Evolutionary conservation across 768 basidiomycete species (phyloP).

Genomic region (Boletus barrowsii): DNA sequence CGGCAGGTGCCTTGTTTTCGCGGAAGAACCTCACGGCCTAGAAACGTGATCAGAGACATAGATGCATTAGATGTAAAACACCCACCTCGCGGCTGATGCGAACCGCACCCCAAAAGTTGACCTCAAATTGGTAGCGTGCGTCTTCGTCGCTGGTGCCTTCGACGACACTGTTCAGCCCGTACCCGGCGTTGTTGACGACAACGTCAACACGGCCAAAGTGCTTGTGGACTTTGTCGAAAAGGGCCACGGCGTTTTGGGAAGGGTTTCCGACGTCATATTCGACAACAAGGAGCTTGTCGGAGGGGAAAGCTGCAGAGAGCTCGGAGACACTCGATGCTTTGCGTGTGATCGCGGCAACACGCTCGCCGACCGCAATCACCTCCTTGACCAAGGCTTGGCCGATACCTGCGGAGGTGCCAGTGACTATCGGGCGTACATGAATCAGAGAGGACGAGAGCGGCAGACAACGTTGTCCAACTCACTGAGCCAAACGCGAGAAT

Average conservation of each 20-base stretch:
- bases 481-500: conserved; percentile 26
- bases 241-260: conserved; percentile 9
- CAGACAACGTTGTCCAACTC: background rate
- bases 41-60: background rate
- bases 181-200: conserved; percentile 35
- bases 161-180: conserved; percentile 22
- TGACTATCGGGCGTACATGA: conserved; percentile 27
- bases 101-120: conserved; percentile 33
- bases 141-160: conserved; percentile 26
- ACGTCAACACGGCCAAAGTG: conserved; percentile 33
- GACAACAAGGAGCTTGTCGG: conserved; percentile 26
- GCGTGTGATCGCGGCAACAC: conserved; percentile 28
- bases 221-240: conserved; percentile 19
- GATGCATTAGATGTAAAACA: background rate
- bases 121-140: conserved; percentile 29
- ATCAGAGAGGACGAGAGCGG: background rate
- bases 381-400: conserved; percentile 32
- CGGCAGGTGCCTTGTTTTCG: conserved; percentile 23
- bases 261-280: conserved; percentile 31
- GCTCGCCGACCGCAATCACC: conserved; percentile 25
- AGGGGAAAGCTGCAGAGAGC: conserved; percentile 12
- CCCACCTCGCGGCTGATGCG: conserved; percentile 24
- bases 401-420: conserved; percentile 40
- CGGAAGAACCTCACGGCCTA: conserved; percentile 31
- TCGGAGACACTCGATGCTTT: conserved; percentile 20